Evolutionary conservation across 73 alveolate genomes (phyloP).

Genomic region (Symbiodinium pilosum): DNA sequence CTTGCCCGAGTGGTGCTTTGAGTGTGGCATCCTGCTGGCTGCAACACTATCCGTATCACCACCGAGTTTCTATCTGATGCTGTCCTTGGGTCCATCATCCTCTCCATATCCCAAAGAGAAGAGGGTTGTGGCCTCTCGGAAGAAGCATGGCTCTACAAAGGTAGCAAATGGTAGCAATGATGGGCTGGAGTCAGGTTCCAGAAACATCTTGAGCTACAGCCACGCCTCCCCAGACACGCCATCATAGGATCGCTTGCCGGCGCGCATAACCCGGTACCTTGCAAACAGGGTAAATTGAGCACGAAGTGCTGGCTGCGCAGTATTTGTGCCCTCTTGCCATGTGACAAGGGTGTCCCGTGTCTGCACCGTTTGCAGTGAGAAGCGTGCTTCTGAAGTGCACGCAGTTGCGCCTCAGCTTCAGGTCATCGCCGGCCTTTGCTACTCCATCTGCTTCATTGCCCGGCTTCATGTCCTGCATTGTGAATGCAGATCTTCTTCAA

Average conservation of each 20-base stretch:
- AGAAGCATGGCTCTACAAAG: neutral
- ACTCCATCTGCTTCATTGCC: constrained; percentile 57
- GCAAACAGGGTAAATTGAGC: neutral
- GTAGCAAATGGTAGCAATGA: neutral
- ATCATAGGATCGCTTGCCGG: constrained; percentile 93
- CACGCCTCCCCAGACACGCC: constrained; percentile 79
- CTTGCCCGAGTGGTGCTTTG: constrained; percentile 72
- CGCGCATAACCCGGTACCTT: constrained; percentile 91
- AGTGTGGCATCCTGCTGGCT: constrained; percentile 61
- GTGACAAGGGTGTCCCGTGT: too few species aligned
- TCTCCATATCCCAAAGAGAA: constrained; percentile 90
- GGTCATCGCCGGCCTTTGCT: constrained; percentile 75
- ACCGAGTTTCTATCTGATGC: too few species aligned
- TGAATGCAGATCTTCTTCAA: neutral
- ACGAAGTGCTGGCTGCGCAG: neutral
- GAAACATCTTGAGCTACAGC: neutral
- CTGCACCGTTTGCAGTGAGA: too few species aligned
- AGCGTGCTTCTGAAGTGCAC: neutral
- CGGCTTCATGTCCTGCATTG: constrained; percentile 51
- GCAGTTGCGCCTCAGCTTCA: constrained; percentile 31
- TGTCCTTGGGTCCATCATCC: constrained; percentile 35
- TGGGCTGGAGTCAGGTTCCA: neutral
- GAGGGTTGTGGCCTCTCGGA: constrained; percentile 32
- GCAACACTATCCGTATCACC: neutral
- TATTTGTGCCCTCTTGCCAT: neutral